Conservation (phyloP, 1,139 yeast genomes). For the Blastobotrys elegans region DNA sequence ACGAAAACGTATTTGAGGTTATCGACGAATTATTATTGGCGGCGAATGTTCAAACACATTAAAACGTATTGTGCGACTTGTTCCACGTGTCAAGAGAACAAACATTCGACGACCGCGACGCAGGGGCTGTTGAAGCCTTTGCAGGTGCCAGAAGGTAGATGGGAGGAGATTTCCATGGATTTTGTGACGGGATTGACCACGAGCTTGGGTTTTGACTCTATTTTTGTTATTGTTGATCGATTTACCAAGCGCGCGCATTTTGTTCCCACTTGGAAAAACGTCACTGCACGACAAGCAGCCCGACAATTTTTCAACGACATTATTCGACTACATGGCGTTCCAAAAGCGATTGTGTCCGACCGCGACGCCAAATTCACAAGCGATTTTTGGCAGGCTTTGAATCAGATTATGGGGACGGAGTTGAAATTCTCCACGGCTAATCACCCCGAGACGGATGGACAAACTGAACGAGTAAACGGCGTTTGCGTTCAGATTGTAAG, state of each 20-base stretch:
- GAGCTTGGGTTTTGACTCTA: not conserved
- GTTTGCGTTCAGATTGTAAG: not conserved
- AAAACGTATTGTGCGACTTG: not conserved
- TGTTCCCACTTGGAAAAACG: not conserved
- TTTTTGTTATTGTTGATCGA: constrained; percentile 5
- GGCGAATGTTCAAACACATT: not conserved
- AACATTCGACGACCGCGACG: not conserved
- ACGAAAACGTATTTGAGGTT: not conserved
- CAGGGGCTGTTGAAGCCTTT: not conserved
- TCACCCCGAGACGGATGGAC: constrained; percentile 10
- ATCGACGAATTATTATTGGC: not conserved
- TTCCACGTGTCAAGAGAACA: not conserved
- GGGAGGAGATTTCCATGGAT: constrained; percentile 4
- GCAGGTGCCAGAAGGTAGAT: constrained; percentile 2
- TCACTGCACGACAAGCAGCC: not conserved
- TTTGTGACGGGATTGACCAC: constrained; percentile 4
- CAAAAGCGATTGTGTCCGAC: constrained; percentile 7
- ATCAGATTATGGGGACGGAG: not conserved
- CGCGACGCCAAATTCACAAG: not conserved
- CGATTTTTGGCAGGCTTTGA: not conserved
- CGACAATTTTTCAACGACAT: not conserved
- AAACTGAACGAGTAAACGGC: constrained; percentile 2
- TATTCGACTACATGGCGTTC: constrained; percentile 5
- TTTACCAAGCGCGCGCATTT: constrained; percentile 5
- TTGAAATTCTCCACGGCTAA: constrained; percentile 3